Conservation (phyloP, 176 grass and related monocot species). For the Ampelocalamus luodianensis region DNA sequence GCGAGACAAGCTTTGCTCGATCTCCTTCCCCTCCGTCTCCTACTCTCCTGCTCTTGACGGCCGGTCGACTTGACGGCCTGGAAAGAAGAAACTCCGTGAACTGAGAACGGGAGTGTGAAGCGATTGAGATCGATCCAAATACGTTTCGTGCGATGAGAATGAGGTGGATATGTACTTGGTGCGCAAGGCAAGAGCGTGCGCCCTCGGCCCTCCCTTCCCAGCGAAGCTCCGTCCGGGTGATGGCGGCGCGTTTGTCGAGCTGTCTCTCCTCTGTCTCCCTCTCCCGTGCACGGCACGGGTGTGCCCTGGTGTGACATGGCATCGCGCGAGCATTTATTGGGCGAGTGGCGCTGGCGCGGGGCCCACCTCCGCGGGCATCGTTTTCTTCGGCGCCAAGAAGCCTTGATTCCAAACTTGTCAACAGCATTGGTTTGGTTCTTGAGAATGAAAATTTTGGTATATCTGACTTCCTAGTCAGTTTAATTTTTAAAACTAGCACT, state of each 20-base stretch:
- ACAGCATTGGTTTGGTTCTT: too few relatives aligned
- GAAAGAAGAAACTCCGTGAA: background rate
- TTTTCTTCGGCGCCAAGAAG: constrained; percentile 31
- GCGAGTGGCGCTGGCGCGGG: background rate
- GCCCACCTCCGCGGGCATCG: background rate
- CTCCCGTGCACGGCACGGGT: too few relatives aligned
- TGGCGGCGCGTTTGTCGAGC: constrained; percentile 13
- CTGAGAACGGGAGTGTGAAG: background rate
- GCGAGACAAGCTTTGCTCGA: too few relatives aligned
- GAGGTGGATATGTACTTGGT: background rate
- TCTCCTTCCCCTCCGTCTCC: background rate
- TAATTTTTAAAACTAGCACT: too few relatives aligned
- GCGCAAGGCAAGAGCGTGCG: background rate
- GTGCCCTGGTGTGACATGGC: background rate
- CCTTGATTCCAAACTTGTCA: too few relatives aligned
- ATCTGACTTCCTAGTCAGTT: too few relatives aligned
- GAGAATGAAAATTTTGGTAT: too few relatives aligned
- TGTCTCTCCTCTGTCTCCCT: background rate
- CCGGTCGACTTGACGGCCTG: background rate
- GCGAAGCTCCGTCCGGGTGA: background rate
- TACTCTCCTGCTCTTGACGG: background rate
- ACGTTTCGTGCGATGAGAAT: background rate
- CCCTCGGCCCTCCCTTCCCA: background rate
- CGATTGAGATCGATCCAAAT: background rate
- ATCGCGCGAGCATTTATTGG: background rate